A percentile compares a stretch with the other conserved stretches of the same genome.
These are phyloP conservation scores for Lavandula angustifolia DNA, from an alignment of 257 asterid species.

Conservation along the genomic window DNA sequence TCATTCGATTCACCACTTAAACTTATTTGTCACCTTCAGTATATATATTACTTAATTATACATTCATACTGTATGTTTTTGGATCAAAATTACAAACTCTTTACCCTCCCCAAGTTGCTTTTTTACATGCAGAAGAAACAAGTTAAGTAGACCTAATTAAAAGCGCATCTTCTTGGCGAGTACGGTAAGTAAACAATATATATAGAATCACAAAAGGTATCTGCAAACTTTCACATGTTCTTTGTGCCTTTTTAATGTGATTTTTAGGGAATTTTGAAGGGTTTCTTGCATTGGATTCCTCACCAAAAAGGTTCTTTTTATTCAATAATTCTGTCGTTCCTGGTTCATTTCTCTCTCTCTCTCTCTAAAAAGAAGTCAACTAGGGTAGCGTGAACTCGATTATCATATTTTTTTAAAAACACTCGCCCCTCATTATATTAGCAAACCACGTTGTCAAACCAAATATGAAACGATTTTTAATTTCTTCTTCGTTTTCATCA, in stretches of 20 bases:
- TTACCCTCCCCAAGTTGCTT: not conserved
- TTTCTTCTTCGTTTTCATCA: not conserved
- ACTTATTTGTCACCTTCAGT: too few species aligned
- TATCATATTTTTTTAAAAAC: constrained; percentile 21
- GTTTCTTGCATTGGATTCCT: constrained; percentile 61
- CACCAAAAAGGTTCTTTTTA: constrained; percentile 43
- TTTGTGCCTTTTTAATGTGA: constrained; percentile 17
- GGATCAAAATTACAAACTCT: too few species aligned
- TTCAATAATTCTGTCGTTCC: not conserved
- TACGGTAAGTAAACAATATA: constrained; percentile 4
- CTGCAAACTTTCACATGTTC: constrained; percentile 1
- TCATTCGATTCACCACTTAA: too few species aligned
- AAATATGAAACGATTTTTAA: not conserved
- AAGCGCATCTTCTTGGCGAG: not conserved
- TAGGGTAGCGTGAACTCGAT: constrained; percentile 26
- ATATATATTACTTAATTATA: too few species aligned
- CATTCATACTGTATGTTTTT: too few species aligned
- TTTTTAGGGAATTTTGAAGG: constrained; percentile 21
- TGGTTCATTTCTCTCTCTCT: not conserved
- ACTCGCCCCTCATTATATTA: constrained; percentile 31
- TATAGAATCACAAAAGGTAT: constrained; percentile 30
- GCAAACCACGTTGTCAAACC: constrained; percentile 33
- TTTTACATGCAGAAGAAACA: constrained; percentile 28
- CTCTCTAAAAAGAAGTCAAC: constrained; percentile 38
- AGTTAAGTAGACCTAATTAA: constrained; percentile 29